phyloP scores from a whole-genome alignment of 2,329 filamentous ascomycete species.

The Claviceps digitariae region DNA sequence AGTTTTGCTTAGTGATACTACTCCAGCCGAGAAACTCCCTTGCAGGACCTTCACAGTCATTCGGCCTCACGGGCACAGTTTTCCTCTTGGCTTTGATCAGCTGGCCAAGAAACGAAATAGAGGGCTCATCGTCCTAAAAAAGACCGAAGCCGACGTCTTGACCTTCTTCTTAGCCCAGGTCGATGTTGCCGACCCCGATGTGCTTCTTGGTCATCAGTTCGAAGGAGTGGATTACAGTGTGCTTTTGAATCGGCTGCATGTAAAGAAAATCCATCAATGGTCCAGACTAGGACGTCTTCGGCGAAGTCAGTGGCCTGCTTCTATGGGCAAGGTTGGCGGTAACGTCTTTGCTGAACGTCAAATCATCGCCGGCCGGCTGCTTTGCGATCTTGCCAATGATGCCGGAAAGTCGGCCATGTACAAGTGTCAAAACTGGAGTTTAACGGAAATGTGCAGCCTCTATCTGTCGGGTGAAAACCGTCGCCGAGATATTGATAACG shows the following conservation, averaged over 20 bases:
- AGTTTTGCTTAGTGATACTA: slow-evolving; percentile 74
- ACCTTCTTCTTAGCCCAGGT: slow-evolving; percentile 83
- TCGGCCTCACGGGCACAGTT: slow-evolving; percentile 61
- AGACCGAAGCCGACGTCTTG: slow-evolving; percentile 71
- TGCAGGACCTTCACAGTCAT: slow-evolving; percentile 87
- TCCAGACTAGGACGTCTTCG: slow-evolving; percentile 81
- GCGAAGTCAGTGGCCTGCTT: slow-evolving; percentile 73
- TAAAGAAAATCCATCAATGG: slow-evolving; percentile 89
- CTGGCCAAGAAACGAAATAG: slow-evolving; percentile 58
- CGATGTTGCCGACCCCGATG: slow-evolving; percentile 80
- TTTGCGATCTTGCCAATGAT: slow-evolving; percentile 92
- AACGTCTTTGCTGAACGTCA: slow-evolving; percentile 91
- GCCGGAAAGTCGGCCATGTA: slow-evolving; percentile 94
- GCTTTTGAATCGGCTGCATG: slow-evolving; percentile 70
- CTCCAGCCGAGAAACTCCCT: slow-evolving; percentile 73
- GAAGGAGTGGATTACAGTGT: slow-evolving; percentile 95
- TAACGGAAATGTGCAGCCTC: slow-evolving; percentile 93
- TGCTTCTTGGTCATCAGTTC: slow-evolving; percentile 86
- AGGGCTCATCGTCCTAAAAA: slow-evolving; percentile 67
- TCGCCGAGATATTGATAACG: slow-evolving; percentile 78
- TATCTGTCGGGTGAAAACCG: slow-evolving; percentile 62
- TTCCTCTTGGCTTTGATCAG: slow-evolving; percentile 76
- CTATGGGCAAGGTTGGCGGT: slow-evolving; percentile 71
- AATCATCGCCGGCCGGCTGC: slow-evolving; percentile 71
- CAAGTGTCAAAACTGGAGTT: slow-evolving; percentile 94